Evolutionary conservation across 208 protist genomes (phyloP), one percentile per base, ranked within the genome.

Genomic region (Phytomonas sp.): DNA sequence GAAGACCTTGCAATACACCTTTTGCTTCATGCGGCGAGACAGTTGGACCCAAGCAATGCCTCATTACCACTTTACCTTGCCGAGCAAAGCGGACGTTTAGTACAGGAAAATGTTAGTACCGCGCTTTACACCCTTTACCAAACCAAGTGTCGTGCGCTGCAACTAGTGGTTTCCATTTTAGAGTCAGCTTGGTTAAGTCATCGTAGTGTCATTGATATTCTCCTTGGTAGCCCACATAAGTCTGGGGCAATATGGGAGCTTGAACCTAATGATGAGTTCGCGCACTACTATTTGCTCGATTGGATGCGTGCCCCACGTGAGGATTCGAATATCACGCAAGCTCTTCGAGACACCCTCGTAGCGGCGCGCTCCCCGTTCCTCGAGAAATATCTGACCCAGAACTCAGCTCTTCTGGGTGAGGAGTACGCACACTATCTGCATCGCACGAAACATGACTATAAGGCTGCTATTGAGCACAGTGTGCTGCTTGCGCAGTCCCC

Each of bases 221-320:
- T 96, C 6, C 84, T 96, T 34, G 91, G 91, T 60, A 84, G 84
- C 26, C 83, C 88, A 28, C 72, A 82, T 26, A 82, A 63, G 31
- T 91, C 91, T 20, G 91, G 91, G 4, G 84, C 78, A n/a, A 91
- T 96, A 46, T 96, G 91, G 91, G 77, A 82, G 37, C 68, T 94
- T 29, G 91, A 96, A 74, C 84, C 88, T 31, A 74, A 72, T n/a
- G 91, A 96, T 61, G 85, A 93, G 77, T 78, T 92, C 64, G 79
- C 88, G 17, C 91, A 96, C 73, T 91, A 81, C 70, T 88, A 86
- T 62, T 76, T 96, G 37, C 92, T 96, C 68, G 88, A 92, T 70
- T 96, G 89, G 85, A 75, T 96, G 60, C 81, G 75, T 46, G 75
- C 81, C 13, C 87, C 85, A 0, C 86, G 91, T 26, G 78, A 89